Base-by-base conservation (phyloP, 306 rosid species). In the Cotoneaster glaucophyllus region DNA sequence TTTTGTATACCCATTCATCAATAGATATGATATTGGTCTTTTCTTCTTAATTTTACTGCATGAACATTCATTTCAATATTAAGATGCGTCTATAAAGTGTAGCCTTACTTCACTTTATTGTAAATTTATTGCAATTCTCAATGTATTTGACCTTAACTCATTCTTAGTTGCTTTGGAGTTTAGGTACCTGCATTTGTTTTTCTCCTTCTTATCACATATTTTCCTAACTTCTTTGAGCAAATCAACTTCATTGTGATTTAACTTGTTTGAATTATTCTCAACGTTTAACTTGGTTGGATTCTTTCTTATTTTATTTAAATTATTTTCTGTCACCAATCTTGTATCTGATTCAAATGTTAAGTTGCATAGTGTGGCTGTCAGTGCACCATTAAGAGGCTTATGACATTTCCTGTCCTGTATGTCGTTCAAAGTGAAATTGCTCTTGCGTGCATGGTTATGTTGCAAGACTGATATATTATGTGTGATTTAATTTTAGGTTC, bases 401-500 rank as follows among this genome's bases (percentile, higher is more conserved):
- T 24, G 67, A 56, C 17, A 5, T n/a, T 12, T 21, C 39, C 18
- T 62, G 5, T 54, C 15, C 41, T 50, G 29, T 17, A 31, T 18
- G 50, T 59, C 3, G 7, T 58, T 32, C 45, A 2, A 59, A 18
- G 22, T 58, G 56, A 75, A 31, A 50, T 34, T 26, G 13, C 69
- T 26, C 14, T 31, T 37, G 44, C 19, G 11, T 39, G 37, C 18
- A 37, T 12, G 5, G 22, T 24, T 41, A 37, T 78, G 28, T 65
- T 34, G 34, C 26, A 66, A 39, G 22, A 5, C 37, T 39, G 62
- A 70, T 52, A 29, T 63, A 2, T 52, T 54, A 6, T 74, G 64
- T 82, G 6, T 41, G 28, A 22, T 78, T 25, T 80, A 77, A 78
- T 78, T 77, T 78, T 82, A 96, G 99, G 99, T 96, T 68, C 99